These are phyloP conservation scores for Kodamaea jinghongensis DNA, from an alignment of 805 yeast genomes.

Conservation along the genomic window DNA sequence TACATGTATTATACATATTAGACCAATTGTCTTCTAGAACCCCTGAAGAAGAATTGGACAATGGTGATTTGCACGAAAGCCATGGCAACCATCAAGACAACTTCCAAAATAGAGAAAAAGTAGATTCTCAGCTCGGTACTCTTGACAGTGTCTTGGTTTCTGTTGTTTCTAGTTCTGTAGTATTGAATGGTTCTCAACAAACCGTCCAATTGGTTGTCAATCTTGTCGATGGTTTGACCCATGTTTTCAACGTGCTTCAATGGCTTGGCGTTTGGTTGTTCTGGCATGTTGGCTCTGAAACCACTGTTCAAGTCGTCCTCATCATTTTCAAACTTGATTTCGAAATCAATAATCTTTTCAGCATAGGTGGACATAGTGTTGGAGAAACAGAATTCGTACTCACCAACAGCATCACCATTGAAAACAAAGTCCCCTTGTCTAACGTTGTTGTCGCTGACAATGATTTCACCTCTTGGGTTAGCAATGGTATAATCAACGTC, in stretches of 20 bases:
- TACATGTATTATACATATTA: not conserved
- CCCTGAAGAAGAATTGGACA: constrained; percentile 69
- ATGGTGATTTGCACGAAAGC: constrained; percentile 65
- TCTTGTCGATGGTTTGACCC: constrained; percentile 52
- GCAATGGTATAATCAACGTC: constrained; percentile 70
- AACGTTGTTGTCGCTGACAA: constrained; percentile 56
- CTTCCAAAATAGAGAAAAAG: constrained; percentile 71
- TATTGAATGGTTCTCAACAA: constrained; percentile 65
- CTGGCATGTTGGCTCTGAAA: constrained; percentile 63
- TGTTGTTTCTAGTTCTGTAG: constrained; percentile 84
- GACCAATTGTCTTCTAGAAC: constrained; percentile 65
- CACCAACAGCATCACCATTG: constrained; percentile 64
- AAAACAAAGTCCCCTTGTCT: constrained; percentile 81
- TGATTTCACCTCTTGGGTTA: constrained; percentile 54
- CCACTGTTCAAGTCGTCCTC: constrained; percentile 20
- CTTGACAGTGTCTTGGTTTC: constrained; percentile 86
- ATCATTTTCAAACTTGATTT: constrained; percentile 55
- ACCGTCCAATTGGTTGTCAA: constrained; percentile 58
- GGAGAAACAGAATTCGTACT: constrained; percentile 83
- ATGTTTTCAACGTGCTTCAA: constrained; percentile 52
- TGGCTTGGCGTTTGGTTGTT: constrained; percentile 45
- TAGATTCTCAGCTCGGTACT: constrained; percentile 76
- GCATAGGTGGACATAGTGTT: constrained; percentile 80
- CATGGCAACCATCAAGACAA: constrained; percentile 71
- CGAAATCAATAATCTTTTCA: constrained; percentile 82